phyloP scores from a whole-genome alignment of 306 rosid species.

The Datisca glomerata region DNA sequence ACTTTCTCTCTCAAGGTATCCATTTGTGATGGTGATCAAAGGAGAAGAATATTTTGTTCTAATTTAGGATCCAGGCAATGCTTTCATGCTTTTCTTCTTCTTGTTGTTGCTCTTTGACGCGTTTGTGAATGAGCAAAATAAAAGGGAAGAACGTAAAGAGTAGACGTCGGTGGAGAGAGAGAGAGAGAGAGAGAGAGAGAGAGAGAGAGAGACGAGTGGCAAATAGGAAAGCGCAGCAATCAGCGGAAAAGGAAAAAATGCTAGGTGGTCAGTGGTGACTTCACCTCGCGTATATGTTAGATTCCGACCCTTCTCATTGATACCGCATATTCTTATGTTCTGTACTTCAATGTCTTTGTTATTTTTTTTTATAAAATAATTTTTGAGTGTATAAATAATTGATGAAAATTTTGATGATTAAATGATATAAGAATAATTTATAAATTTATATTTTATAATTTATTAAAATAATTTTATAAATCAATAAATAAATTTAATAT shows the following conservation, averaged over 20 bases:
- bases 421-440: too few relatives aligned
- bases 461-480: too few relatives aligned
- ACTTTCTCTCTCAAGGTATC: constrained; percentile 55
- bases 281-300: too few relatives aligned
- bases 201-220: constrained; percentile 5
- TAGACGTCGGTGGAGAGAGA: constrained; percentile 7
- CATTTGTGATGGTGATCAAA: constrained; percentile 11
- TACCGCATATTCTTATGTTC: too few relatives aligned
- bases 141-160: not conserved
- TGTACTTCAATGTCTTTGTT: too few relatives aligned
- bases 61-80: not conserved
- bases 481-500: too few relatives aligned
- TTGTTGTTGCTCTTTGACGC: not conserved
- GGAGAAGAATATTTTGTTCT: not conserved
- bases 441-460: too few relatives aligned
- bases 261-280: not conserved
- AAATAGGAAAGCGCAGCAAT: not conserved
- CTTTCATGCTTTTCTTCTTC: not conserved
- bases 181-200: too few relatives aligned
- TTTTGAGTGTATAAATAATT: too few relatives aligned
- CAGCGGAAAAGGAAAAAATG: not conserved
- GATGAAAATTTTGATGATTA: too few relatives aligned
- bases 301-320: too few relatives aligned
- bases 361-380: too few relatives aligned
- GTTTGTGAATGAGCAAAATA: not conserved